Base-by-base conservation (phyloP, 805 yeast genomes). In the Ogataea methanolica region DNA sequence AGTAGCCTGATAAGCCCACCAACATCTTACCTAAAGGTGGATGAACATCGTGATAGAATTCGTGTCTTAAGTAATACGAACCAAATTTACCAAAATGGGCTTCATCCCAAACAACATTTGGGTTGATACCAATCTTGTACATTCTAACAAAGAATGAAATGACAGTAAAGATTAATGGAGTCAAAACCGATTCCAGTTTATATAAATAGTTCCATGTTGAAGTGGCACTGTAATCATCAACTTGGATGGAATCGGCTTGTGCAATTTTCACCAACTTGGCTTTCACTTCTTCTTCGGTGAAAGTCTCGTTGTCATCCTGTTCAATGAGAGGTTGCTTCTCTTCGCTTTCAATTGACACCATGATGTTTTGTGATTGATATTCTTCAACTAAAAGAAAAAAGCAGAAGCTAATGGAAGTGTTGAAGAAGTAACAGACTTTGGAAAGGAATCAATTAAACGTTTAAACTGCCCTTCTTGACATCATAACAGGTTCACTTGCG, bases 1-100 rank as follows among this genome's bases (percentile, higher is more conserved):
- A 64, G 65, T 80, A 88, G 41, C 96, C 97, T 39, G 91, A 83
- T 37, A 88, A 73, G 0, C 96, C 98, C 49, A 89, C 88, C 50
- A 94, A 75, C 85, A 92, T 84, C 68, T 92, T 92, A 21, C 97
- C 98, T 58, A 92, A 72, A 1, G 99, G 99, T 42, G 99, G 99
- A 68, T 92, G 99, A 33, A 92, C 97, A 68, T 92, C 99, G 64
- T 88, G 95, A 67, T 91, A 92, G 64, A 87, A 89, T 60, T 88
- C 96, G 57, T 88, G 94, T 55, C 72, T 83, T 52, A 92, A 73
- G 67, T 92, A 92, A 65, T 88, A 85, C 12, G 96, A 84, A 33
- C 97, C 98, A 65, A 92, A 92, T 66, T 92, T 94, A 44, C 97
- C 99, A 63, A 87, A 87, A 71, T 87, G 96, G 6, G 95, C 94